Evolutionary conservation across 768 basidiomycete genomes (phyloP).

Genomic region (Trametes sanguinea): DNA sequence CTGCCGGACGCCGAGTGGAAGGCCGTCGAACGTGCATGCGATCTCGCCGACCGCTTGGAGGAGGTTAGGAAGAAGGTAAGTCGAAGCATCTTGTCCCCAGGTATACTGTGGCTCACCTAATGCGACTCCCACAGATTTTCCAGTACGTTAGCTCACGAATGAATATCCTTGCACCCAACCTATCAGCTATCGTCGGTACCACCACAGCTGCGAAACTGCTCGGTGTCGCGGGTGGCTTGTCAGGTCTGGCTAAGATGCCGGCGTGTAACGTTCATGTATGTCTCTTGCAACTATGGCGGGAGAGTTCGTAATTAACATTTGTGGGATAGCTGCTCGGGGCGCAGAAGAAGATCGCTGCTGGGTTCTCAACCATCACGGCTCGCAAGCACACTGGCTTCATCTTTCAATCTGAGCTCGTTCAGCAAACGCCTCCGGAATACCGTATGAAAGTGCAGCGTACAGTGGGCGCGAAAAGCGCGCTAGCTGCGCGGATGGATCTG

Average conservation of each 20-base stretch:
- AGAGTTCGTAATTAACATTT: neutral
- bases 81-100: neutral
- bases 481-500: slow-evolving; percentile 94
- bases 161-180: slow-evolving; percentile 97
- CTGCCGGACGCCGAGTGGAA: slow-evolving; percentile 73
- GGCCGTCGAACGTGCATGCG: slow-evolving; percentile 82
- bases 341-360: slow-evolving; percentile 88
- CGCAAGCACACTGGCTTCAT: slow-evolving; percentile 95
- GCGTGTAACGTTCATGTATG: slow-evolving; percentile 92
- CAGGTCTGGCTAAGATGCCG: slow-evolving; percentile 91
- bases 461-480: slow-evolving; percentile 86
- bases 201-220: slow-evolving; percentile 98
- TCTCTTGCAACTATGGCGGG: slow-evolving; percentile 13
- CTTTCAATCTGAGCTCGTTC: slow-evolving; percentile 89
- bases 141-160: slow-evolving; percentile 99
- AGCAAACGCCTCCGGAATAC: slow-evolving; percentile 84
- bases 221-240: slow-evolving; percentile 93
- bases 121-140: slow-evolving; percentile 69
- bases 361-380: slow-evolving; percentile 86
- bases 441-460: slow-evolving; percentile 91
- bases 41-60: slow-evolving; percentile 85
- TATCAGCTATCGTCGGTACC: slow-evolving; percentile 97
- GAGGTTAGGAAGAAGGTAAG: slow-evolving; percentile 84
- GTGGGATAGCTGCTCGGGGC: slow-evolving; percentile 81
- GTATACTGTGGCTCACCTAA: neutral